A percentile compares a stretch with the other conserved stretches of the same genome.
Conservation (phyloP, 202 grass and related monocot species). For the Panicum hallii region DNA sequence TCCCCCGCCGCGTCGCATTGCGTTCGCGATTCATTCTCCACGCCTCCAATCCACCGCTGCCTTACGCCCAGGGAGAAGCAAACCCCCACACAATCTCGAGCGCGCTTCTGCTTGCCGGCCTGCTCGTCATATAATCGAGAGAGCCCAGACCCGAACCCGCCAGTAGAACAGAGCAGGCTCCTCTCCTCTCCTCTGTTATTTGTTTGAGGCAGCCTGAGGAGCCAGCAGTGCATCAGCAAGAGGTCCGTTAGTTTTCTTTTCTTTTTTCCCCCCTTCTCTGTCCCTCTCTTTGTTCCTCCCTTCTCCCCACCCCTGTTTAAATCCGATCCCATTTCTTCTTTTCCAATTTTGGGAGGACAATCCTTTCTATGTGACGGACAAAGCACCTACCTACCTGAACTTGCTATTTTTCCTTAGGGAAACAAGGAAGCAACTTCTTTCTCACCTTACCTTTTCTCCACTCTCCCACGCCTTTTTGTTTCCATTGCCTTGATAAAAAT, state of each 20-base stretch:
- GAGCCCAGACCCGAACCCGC: neutral
- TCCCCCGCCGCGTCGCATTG: neutral
- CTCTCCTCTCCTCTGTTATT: neutral
- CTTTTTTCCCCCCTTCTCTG: no score
- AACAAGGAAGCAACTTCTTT: neutral
- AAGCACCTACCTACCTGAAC: no score
- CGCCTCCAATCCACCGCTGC: slow-evolving; percentile 10
- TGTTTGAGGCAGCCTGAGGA: neutral
- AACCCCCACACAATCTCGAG: neutral
- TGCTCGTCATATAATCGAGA: neutral
- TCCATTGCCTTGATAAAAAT: neutral
- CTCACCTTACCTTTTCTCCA: neutral
- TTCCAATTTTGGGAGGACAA: neutral
- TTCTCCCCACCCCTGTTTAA: neutral
- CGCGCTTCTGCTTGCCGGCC: neutral
- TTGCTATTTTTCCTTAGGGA: no score
- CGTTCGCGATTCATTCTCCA: neutral
- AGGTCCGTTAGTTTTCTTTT: neutral
- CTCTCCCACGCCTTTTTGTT: neutral
- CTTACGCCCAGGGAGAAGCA: slow-evolving; percentile 12
- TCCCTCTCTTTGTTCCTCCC: neutral
- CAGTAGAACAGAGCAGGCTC: neutral
- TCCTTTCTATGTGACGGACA: neutral
- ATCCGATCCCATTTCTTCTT: neutral
- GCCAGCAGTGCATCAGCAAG: neutral